phyloP scores from a whole-genome alignment of 352 stramenopile species.

The Globisporangium okanoganense region DNA sequence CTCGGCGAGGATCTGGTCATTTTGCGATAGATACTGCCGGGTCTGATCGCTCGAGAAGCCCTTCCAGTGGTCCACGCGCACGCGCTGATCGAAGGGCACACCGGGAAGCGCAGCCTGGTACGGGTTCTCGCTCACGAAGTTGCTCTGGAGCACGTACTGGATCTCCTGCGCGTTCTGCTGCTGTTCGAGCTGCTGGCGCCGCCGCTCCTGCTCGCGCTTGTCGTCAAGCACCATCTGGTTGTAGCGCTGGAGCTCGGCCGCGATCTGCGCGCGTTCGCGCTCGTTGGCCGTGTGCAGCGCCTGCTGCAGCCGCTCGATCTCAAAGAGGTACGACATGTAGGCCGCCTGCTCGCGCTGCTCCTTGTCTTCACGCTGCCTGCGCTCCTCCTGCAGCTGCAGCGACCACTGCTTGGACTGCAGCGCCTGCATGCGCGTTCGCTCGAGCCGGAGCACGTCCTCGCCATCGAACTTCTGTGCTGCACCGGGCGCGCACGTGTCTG shows the following conservation, averaged over 20 bases:
- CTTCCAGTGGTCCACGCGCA: slow-evolving; percentile 82
- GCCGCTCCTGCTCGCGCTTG: slow-evolving; percentile 34
- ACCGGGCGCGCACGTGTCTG: slow-evolving; percentile 42
- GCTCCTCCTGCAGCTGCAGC: slow-evolving; percentile 47
- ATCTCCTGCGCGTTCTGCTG: slow-evolving; percentile 55
- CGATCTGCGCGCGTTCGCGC: slow-evolving; percentile 37
- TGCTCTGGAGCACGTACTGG: slow-evolving; percentile 48
- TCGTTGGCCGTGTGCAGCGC: slow-evolving; percentile 54
- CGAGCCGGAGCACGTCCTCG: slow-evolving; percentile 51
- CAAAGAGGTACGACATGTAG: slow-evolving; percentile 46
- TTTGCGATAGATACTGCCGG: slow-evolving; percentile 42
- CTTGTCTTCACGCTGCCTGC: slow-evolving; percentile 31
- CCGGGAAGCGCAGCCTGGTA: slow-evolving; percentile 41
- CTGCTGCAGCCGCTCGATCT: slow-evolving; percentile 56
- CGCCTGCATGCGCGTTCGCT: slow-evolving; percentile 57
- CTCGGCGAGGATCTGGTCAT: slow-evolving; percentile 53
- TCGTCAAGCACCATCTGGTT: slow-evolving; percentile 47
- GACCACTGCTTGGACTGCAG: slow-evolving; percentile 73
- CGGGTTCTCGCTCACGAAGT: slow-evolving; percentile 72
- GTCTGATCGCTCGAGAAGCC: slow-evolving; percentile 64
- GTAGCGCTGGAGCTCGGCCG: slow-evolving; percentile 47
- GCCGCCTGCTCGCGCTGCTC: slow-evolving; percentile 34
- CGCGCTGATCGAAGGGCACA: slow-evolving; percentile 39
- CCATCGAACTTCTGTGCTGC: slow-evolving; percentile 70
- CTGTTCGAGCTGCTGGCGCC: slow-evolving; percentile 36